Base-by-base conservation (phyloP, 1,284 basidiomycete species). In the Cutaneotrichosporon sp. region DNA sequence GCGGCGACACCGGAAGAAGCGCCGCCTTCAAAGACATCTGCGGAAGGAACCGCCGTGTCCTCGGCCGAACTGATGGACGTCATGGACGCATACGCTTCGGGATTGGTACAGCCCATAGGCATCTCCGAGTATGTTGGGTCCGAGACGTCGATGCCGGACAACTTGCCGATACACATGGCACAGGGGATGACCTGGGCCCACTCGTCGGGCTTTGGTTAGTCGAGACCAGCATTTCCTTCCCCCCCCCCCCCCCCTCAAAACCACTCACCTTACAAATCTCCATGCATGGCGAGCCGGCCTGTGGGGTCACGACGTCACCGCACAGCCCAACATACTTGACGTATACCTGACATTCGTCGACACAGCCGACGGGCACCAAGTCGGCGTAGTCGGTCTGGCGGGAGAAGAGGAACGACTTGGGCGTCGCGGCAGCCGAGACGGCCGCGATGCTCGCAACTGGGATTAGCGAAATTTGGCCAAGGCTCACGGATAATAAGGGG, bases 351-450 rank as follows among this genome's bases (percentile, higher is more conserved):
- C 55, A 56, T 34, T 22, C 4, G 21, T 36, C 55, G n/a, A 38
- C 55, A 30, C 55, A 56, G 34, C 34, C 55, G 34, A 40, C 55
- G 36, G 55, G 55, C 14, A 53, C 51, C 34, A 56, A n/a, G 55
- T 30, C 36, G 34, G 21, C n/a, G 34, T 56, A 22, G 55, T 40
- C 26, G 55, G 21, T 56, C 55, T 56, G 55, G 55, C 55, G 55
- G 55, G 7, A 3, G 55, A 56, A 26, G 34, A 56, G 34, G 55
- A 9, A 14, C 13, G 55, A 9, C 55, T 18, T 7, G 21, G 55
- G 34, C 10, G 32, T 7, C 10, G 36, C 38, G 21, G 36, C 38
- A n/a, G 36, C 38, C 16, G 38, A n/a, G 36, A 32, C 36, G n/a
- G 55, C 30, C 6, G 52, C 32, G 21, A 32, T 26, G 31, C 31